A percentile compares a stretch with the other conserved stretches of the same genome.
Conservation (phyloP, 495 filamentous ascomycete species). For the Hypoxylon lienhwacheense region DNA sequence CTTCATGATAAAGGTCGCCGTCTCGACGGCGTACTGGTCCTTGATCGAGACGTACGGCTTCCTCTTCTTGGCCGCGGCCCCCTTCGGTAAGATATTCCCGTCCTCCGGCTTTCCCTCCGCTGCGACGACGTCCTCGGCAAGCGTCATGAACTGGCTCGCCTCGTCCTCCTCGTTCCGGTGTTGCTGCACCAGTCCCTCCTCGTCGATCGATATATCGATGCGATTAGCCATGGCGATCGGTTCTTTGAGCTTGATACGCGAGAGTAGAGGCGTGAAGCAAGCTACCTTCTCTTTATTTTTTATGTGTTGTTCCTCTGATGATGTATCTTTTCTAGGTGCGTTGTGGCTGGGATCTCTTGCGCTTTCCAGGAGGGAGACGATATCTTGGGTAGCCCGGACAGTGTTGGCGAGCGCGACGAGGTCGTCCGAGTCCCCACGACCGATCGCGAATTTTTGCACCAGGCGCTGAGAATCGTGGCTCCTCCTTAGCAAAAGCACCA, state of each 20-base stretch:
- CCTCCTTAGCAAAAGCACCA: constrained; percentile 67
- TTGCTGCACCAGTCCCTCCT: constrained; percentile 80
- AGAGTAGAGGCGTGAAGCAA: constrained; percentile 57
- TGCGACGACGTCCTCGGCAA: constrained; percentile 67
- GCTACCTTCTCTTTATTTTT: too few relatives aligned
- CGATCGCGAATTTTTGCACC: constrained; percentile 89
- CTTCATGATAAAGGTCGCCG: constrained; percentile 84
- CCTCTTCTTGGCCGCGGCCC: constrained; percentile 40
- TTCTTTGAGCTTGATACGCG: constrained; percentile 67
- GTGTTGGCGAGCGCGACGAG: constrained; percentile 79
- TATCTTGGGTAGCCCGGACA: constrained; percentile 73
- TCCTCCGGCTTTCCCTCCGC: constrained; percentile 57
- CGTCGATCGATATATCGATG: constrained; percentile 83
- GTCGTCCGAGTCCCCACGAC: constrained; percentile 92
- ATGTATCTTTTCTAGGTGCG: neutral
- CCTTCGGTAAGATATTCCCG: constrained; percentile 46
- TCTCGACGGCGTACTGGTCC: constrained; percentile 58
- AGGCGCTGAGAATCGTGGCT: constrained; percentile 87
- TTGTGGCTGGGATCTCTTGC: neutral
- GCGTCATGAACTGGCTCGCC: constrained; percentile 63
- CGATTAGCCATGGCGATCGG: constrained; percentile 67
- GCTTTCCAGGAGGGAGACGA: constrained; percentile 51
- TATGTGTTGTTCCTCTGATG: constrained; percentile 1
- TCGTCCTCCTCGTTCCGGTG: constrained; percentile 75
- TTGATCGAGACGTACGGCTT: constrained; percentile 45